phyloP scores from a whole-genome alignment of 306 rosid species.

The Acacia melanoxylon region DNA sequence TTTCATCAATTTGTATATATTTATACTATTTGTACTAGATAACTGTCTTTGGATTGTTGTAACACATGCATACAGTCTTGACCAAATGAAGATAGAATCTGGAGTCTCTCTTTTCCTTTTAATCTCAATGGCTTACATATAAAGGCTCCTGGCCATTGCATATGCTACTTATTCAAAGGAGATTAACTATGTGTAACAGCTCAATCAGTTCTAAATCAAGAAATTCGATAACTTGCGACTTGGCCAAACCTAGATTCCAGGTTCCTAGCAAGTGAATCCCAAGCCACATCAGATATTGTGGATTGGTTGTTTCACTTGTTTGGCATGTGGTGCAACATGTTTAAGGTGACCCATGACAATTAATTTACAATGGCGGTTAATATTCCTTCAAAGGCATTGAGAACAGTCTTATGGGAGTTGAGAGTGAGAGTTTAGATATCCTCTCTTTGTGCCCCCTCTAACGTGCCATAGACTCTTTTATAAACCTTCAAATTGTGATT shows the following conservation, averaged over 20 bases:
- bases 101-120: neutral
- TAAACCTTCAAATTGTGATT: neutral
- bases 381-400: neutral
- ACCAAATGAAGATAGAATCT: neutral
- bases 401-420: neutral
- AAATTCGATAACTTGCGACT: neutral
- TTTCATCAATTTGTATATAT: neutral
- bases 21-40: neutral
- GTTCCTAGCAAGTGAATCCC: neutral
- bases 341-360: neutral
- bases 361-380: neutral
- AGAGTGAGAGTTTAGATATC: neutral
- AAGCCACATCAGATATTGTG: neutral
- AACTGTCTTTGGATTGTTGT: neutral
- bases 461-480: neutral
- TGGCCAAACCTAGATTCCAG: neutral
- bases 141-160: neutral
- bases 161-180: neutral
- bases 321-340: neutral
- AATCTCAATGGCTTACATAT: neutral
- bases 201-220: neutral
- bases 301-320: neutral
- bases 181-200: neutral
- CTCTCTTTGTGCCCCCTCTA: conserved; percentile 9
- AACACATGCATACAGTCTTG: neutral